Evolutionary conservation across 371 early-diverging fungal species (phyloP).

Genomic region (Mortierella sp.): DNA sequence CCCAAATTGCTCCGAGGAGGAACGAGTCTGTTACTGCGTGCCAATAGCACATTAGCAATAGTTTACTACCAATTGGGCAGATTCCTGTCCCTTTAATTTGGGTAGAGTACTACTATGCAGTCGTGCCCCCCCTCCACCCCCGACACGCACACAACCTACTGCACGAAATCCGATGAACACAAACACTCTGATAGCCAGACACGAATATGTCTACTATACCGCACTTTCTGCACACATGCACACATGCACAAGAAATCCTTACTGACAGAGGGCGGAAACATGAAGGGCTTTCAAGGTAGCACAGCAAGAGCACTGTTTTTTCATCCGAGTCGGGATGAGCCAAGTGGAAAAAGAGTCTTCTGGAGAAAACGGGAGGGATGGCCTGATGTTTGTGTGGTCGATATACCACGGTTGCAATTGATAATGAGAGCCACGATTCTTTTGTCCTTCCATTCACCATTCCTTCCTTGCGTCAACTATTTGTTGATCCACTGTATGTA

Average conservation of each 20-base stretch:
- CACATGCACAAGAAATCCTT: background rate
- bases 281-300: conserved; percentile 29
- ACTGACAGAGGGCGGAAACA: conserved; percentile 2
- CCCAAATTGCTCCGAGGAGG: too few relatives aligned
- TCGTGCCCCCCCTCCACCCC: too few relatives aligned
- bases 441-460: background rate
- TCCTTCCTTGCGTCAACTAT: background rate
- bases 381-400: conserved; percentile 17
- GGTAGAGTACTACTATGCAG: too few relatives aligned
- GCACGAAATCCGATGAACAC: too few relatives aligned
- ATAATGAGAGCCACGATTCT: background rate
- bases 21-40: too few relatives aligned
- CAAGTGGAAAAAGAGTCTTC: background rate
- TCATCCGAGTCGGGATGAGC: background rate
- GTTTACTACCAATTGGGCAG: too few relatives aligned
- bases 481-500: background rate
- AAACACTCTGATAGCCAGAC: too few relatives aligned
- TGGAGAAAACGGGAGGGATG: background rate
- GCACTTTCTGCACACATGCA: conserved; percentile 4
- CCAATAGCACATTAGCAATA: too few relatives aligned
- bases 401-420: too few relatives aligned
- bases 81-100: too few relatives aligned
- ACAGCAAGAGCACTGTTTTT: conserved; percentile 34
- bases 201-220: too few relatives aligned
- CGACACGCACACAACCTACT: too few relatives aligned